phyloP scores from a whole-genome alignment of 768 basidiomycete genomes.

The Pisolithus sp. region DNA sequence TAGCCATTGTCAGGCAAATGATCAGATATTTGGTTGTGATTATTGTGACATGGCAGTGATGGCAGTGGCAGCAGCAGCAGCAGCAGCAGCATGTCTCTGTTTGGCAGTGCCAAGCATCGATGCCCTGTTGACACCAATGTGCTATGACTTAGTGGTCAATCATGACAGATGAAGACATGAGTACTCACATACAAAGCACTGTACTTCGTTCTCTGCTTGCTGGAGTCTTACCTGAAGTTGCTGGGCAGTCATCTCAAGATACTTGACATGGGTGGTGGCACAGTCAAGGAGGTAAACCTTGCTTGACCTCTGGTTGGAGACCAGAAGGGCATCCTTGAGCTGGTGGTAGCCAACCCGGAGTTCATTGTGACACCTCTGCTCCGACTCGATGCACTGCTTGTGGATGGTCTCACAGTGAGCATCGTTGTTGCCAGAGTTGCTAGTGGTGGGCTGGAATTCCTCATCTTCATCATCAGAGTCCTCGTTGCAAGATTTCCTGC shows the following conservation, averaged over 20 bases:
- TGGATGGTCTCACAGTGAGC: slow-evolving; percentile 86
- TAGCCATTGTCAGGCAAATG: slow-evolving; percentile 17
- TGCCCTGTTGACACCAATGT: slow-evolving; percentile 69
- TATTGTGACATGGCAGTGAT: slow-evolving; percentile 43
- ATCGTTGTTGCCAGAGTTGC: slow-evolving; percentile 45
- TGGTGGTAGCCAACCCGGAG: slow-evolving; percentile 87
- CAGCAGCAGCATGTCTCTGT: slow-evolving; percentile 57
- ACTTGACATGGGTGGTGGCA: slow-evolving; percentile 81
- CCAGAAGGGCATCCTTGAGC: slow-evolving; percentile 85
- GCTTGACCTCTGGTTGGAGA: slow-evolving; percentile 88
- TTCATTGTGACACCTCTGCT: slow-evolving; percentile 87
- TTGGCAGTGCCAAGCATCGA: slow-evolving; percentile 82
- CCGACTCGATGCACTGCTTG: slow-evolving; percentile 88
- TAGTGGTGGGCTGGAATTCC: slow-evolving; percentile 56
- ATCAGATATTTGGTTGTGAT: slow-evolving; percentile 40
- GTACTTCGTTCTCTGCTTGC: slow-evolving; percentile 73
- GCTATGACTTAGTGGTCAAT: not conserved
- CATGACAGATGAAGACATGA: not conserved
- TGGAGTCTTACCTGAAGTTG: slow-evolving; percentile 72
- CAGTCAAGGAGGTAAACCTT: slow-evolving; percentile 88
- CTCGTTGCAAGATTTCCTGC: slow-evolving; percentile 48
- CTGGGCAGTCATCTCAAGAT: slow-evolving; percentile 74
- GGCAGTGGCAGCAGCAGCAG: slow-evolving; percentile 48
- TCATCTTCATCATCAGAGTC: slow-evolving; percentile 70
- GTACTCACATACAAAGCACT: slow-evolving; percentile 56